phyloP scores from a whole-genome alignment of 495 filamentous ascomycete species.

The Penicillium ochrochloron region DNA sequence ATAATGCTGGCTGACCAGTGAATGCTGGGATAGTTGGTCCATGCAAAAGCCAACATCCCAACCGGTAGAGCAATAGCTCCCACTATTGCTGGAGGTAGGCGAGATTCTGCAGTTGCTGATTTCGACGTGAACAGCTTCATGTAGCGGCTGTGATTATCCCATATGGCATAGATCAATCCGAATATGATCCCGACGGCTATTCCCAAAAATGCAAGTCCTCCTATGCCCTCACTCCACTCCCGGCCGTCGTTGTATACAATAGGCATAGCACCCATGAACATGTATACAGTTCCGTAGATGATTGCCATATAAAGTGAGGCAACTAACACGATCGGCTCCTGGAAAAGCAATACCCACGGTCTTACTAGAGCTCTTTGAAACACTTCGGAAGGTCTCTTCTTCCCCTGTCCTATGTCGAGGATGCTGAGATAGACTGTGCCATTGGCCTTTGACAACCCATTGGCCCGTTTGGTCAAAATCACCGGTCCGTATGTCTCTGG shows the following conservation, averaged over 20 bases:
- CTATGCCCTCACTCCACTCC: slow-evolving; percentile 63
- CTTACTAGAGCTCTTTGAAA: slow-evolving; percentile 5
- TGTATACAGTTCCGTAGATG: slow-evolving; percentile 67
- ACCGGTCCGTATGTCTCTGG: background rate
- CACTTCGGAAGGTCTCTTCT: background rate
- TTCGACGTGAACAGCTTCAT: background rate
- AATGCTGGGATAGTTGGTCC: background rate
- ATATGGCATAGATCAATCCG: background rate
- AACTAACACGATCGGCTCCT: slow-evolving; percentile 60
- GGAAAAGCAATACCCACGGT: slow-evolving; percentile 58
- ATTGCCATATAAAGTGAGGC: slow-evolving; percentile 66
- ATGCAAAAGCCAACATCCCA: background rate
- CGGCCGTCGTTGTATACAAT: slow-evolving; percentile 70
- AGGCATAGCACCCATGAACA: slow-evolving; percentile 73
- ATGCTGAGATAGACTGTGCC: background rate
- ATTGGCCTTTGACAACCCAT: background rate
- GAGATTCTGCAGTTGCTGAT: background rate
- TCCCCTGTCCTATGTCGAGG: background rate
- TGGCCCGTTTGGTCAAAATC: background rate
- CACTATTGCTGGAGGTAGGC: background rate
- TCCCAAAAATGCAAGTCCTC: slow-evolving; percentile 69
- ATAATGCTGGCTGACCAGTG: background rate
- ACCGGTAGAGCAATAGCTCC: background rate
- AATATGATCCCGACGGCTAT: slow-evolving; percentile 28
- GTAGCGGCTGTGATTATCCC: background rate